phyloP scores from a whole-genome alignment of 2,329 filamentous ascomycete species.

The Pestalotiopsis sp. region DNA sequence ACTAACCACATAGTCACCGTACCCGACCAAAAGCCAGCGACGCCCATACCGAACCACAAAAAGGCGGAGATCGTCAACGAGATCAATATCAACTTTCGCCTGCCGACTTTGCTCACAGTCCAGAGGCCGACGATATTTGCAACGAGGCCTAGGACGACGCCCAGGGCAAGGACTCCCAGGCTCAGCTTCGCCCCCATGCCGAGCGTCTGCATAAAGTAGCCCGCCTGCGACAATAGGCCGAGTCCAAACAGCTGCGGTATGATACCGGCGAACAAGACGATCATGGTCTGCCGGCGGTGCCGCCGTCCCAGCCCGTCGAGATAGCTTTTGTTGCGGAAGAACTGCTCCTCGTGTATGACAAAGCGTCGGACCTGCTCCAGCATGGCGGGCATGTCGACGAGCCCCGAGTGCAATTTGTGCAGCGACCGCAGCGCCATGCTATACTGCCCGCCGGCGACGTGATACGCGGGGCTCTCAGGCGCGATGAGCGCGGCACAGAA shows the following conservation, averaged over 20 bases:
- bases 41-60: slow-evolving; percentile 48
- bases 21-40: slow-evolving; percentile 46
- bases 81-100: slow-evolving; percentile 39
- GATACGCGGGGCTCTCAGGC: slow-evolving; percentile 53
- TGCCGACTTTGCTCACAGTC: slow-evolving; percentile 42
- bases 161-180: slow-evolving; percentile 47
- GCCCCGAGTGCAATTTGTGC: slow-evolving; percentile 47
- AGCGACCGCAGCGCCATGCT: slow-evolving; percentile 47
- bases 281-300: slow-evolving; percentile 44
- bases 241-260: slow-evolving; percentile 49
- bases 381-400: slow-evolving; percentile 31
- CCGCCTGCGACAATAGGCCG: slow-evolving; percentile 43
- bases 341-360: slow-evolving; percentile 40
- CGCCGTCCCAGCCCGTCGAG: slow-evolving; percentile 44
- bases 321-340: slow-evolving; percentile 36
- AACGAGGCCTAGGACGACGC: slow-evolving; percentile 46
- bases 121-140: slow-evolving; percentile 47
- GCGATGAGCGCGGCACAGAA: slow-evolving; percentile 45
- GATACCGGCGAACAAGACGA: slow-evolving; percentile 43
- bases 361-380: slow-evolving; percentile 50
- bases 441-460: slow-evolving; percentile 43
- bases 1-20: slow-evolving; percentile 41
- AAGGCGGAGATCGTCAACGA: slow-evolving; percentile 35
- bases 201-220: slow-evolving; percentile 41
- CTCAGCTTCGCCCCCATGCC: slow-evolving; percentile 33